Percentiles rank a stretch among this genome's conserved stretches.
Conservation (phyloP, 208 protist genomes). For the Acanthamoeba sp. region DNA sequence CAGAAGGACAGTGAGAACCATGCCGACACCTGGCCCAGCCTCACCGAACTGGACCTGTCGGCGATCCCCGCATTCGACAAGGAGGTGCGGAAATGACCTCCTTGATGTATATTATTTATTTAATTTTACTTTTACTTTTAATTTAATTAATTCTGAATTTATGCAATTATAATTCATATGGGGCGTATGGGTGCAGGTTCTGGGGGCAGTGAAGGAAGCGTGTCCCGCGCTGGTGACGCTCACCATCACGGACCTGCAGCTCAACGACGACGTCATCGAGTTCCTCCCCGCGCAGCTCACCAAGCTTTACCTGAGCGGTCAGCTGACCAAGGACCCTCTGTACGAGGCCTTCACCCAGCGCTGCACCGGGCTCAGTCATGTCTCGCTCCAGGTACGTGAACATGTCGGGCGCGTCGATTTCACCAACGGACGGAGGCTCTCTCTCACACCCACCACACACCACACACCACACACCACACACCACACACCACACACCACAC, state of each 20-base stretch:
- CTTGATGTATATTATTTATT: too few relatives aligned
- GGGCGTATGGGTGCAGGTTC: neutral
- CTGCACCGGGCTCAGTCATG: neutral
- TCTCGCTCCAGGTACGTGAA: neutral
- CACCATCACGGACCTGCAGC: neutral
- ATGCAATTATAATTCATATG: too few relatives aligned
- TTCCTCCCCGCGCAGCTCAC: neutral
- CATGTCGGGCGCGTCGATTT: too few relatives aligned
- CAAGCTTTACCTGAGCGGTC: neutral
- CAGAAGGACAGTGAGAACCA: neutral
- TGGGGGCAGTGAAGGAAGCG: neutral
- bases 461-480: too few relatives aligned
- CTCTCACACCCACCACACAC: too few relatives aligned
- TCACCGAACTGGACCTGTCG: neutral
- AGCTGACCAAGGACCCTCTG: neutral
- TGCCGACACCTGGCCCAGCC: neutral
- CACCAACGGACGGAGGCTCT: too few relatives aligned
- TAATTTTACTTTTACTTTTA: too few relatives aligned
- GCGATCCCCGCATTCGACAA: neutral
- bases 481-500: too few relatives aligned
- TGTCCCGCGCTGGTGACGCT: neutral
- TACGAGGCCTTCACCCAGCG: neutral
- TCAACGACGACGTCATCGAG: neutral
- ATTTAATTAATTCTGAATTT: too few relatives aligned
- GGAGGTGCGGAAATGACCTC: too few relatives aligned